Conservation (phyloP, 2,329 filamentous ascomycete species). For the Aspergillus carbonarius region DNA sequence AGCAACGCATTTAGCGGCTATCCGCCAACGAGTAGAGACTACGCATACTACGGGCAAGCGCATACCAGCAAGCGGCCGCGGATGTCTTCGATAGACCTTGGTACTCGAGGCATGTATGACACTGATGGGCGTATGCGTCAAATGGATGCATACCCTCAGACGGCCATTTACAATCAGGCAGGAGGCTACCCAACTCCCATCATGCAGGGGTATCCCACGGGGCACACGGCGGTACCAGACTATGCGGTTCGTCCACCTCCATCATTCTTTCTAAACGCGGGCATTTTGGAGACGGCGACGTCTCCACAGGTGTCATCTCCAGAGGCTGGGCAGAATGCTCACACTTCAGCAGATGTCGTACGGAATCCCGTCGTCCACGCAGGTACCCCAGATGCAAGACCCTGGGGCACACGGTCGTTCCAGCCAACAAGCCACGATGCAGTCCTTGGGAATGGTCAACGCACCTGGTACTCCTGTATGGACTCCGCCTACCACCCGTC, state of each 20-base stretch:
- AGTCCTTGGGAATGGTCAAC: constrained; percentile 38
- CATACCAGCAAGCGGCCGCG: constrained; percentile 39
- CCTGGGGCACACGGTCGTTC: constrained; percentile 32
- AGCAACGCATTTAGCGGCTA: constrained; percentile 34
- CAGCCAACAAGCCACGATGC: constrained; percentile 39
- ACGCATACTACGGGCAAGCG: constrained; percentile 32
- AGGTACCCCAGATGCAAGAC: constrained; percentile 38
- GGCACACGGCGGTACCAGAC: constrained; percentile 37
- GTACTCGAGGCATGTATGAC: constrained; percentile 37
- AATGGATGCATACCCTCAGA: constrained; percentile 38
- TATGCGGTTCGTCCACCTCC: constrained; percentile 35
- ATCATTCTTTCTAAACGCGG: not conserved
- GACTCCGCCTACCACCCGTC: constrained; percentile 26
- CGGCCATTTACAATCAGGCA: constrained; percentile 35
- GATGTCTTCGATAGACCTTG: constrained; percentile 39
- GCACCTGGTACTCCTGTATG: constrained; percentile 41
- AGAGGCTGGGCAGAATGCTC: constrained; percentile 5
- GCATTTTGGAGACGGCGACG: constrained; percentile 18
- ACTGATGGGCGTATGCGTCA: constrained; percentile 38
- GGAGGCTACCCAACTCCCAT: constrained; percentile 35
- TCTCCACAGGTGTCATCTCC: constrained; percentile 7
- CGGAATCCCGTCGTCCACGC: constrained; percentile 32
- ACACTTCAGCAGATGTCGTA: constrained; percentile 34
- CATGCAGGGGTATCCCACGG: constrained; percentile 36
- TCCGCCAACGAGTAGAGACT: constrained; percentile 33